phyloP scores from a whole-genome alignment of 495 filamentous ascomycete genomes.

The Neurospora tetraspora region DNA sequence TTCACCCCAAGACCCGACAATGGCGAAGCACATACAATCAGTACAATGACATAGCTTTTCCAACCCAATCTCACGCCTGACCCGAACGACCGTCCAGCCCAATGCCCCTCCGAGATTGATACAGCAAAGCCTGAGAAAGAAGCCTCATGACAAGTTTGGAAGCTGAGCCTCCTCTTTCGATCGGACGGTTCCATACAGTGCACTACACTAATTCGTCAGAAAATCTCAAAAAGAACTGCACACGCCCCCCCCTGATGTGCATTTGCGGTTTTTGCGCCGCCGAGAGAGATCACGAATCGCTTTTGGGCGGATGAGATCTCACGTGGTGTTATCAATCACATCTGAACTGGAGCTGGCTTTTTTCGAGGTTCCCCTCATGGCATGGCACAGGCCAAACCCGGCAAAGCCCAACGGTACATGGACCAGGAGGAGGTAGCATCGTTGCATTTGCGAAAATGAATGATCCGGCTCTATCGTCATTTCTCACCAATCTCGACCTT shows the following conservation, averaged over 20 bases:
- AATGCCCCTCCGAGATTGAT: not conserved
- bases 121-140: not conserved
- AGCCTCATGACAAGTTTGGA: not conserved
- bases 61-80: not conserved
- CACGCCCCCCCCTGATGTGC: not conserved
- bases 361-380: not conserved
- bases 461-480: not conserved
- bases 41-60: not conserved
- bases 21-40: not conserved
- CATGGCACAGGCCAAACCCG: not conserved
- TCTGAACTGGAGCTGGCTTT: not conserved
- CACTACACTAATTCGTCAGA: not conserved
- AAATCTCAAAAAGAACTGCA: not conserved
- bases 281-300: not conserved
- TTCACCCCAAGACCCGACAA: not conserved
- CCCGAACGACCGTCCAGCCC: not conserved
- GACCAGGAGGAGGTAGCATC: not conserved
- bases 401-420: not conserved
- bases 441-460: not conserved
- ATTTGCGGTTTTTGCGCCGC: not conserved
- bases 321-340: not conserved
- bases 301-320: not conserved
- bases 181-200: not conserved
- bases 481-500: not conserved
- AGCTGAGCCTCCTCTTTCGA: not conserved